These are phyloP conservation scores for Triticum turgidum DNA, from an alignment of 176 grass and related monocot species.

Conservation along the genomic window DNA sequence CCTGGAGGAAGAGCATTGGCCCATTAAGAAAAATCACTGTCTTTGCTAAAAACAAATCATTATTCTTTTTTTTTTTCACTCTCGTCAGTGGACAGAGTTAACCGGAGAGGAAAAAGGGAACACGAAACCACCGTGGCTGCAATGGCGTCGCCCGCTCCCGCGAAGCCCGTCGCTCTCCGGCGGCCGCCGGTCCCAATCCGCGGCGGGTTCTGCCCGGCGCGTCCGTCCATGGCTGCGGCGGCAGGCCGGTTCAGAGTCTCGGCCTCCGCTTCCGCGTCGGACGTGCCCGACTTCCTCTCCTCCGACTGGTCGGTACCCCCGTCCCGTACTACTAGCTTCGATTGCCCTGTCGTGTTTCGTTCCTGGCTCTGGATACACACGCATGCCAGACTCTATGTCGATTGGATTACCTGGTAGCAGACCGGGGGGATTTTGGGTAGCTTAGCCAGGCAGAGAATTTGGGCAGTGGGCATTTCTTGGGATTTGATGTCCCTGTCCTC, in stretches of 20 bases:
- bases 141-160: conserved; percentile 46
- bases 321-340: neutral
- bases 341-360: neutral
- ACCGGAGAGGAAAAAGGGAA: neutral
- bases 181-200: neutral
- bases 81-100: conserved; percentile 1
- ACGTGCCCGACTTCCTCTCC: conserved; percentile 87
- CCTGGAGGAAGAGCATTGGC: neutral
- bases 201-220: neutral
- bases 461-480: neutral
- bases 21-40: neutral
- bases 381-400: neutral
- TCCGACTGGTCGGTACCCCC: conserved; percentile 58
- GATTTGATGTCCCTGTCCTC: neutral
- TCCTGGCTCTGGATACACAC: neutral
- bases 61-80: neutral
- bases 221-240: neutral
- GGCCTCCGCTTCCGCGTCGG: conserved; percentile 45
- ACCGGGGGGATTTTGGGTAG: neutral
- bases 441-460: neutral
- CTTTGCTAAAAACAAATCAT: too few species aligned
- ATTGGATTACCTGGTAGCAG: neutral
- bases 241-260: conserved; percentile 27
- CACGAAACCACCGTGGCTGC: neutral
- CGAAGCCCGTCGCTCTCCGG: conserved; percentile 20